Evolutionary conservation across 202 grass and related monocot genomes (phyloP).

Genomic region (Panicum hallii): DNA sequence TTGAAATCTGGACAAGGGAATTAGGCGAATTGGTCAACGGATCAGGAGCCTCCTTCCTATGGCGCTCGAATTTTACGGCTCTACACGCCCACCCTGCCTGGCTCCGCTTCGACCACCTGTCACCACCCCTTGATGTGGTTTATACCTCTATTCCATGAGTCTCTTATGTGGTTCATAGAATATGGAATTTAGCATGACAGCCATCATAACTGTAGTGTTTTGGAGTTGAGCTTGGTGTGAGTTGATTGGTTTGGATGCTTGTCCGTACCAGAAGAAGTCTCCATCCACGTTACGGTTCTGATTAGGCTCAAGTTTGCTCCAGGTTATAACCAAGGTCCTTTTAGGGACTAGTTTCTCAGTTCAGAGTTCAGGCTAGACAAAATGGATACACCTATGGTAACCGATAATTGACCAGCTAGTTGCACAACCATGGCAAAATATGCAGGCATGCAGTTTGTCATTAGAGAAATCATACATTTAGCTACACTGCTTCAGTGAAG

Average conservation of each 20-base stretch:
- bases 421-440: neutral
- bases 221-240: neutral
- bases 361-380: neutral
- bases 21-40: constrained; percentile 10
- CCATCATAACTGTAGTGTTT: neutral
- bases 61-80: neutral
- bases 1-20: neutral
- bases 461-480: neutral
- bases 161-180: neutral
- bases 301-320: neutral
- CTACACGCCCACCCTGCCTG: neutral
- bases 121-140: neutral
- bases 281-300: neutral
- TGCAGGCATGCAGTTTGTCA: neutral
- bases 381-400: too few species aligned
- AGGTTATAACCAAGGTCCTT: neutral
- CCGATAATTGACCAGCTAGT: neutral
- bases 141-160: neutral
- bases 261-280: neutral
- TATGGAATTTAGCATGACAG: neutral
- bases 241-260: neutral
- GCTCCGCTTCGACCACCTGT: neutral
- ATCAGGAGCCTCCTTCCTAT: neutral
- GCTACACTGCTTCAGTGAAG: constrained; percentile 6
- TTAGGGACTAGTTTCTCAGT: neutral